Evolutionary conservation across 2,329 filamentous ascomycete genomes (phyloP), one percentile per base, ranked within the genome.

Genomic region (Aspergillus tubingensis): DNA sequence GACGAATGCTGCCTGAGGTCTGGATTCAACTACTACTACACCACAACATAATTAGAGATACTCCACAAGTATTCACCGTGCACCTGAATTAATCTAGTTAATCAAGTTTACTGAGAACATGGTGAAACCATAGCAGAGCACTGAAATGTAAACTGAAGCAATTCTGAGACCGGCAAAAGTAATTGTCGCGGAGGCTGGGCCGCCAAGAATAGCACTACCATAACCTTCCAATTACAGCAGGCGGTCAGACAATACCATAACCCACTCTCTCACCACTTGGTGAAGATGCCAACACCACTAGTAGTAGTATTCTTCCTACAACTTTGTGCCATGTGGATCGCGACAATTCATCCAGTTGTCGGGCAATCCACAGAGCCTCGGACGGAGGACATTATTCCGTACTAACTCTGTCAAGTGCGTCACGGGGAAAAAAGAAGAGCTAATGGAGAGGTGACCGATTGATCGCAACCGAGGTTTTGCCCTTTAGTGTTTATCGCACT

Each of bases 311-410:
- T 30, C 13, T 25, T n/a, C 32, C 32, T 36, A 36, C 32, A 13
- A 36, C 32, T 36, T 36, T 36, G 32, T 36, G 32, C 32, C 32
- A 36, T 36, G 25, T 50, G n/a, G 47, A 50, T 50, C 47, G 47
- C n/a, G 47, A 54, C 15, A 41, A 38, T 11, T 23, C 32, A 54
- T n/a, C 30, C 21, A 43, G 23, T 36, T 15, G 41, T 41, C 52
- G 52, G 41, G 52, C 41, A 23, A 43, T 39, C 25, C 36, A 25
- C 30, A 54, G 39, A 27, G 41, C 36, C 21, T 32, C 52, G 41
- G 30, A 23, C 52, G 36, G 52, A 43, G 23, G 52, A 41, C 36
- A 54, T 54, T 38, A 25, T 41, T 43, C 41, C 38, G 36, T 54
- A 49, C 23, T n/a, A 30, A 30, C 13, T n/a, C 17, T 19, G n/a